Evolutionary conservation across 225 moss, liverwort and hornwort species (phyloP).

Genomic region (Pleurozium schreberi): DNA sequence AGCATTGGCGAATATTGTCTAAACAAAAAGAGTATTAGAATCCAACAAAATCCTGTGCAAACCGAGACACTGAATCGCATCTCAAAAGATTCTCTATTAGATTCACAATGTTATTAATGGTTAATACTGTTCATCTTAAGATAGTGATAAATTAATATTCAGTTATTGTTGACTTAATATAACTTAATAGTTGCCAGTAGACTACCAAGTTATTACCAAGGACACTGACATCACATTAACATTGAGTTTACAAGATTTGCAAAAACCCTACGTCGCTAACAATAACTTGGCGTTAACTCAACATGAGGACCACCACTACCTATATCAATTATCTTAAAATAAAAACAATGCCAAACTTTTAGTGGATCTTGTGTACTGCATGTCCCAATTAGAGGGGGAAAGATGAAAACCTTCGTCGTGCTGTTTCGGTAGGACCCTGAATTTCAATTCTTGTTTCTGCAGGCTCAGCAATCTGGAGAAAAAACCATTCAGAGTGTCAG

Average conservation of each 20-base stretch:
- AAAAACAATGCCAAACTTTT: not conserved
- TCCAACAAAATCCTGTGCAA: not conserved
- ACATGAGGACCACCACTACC: not conserved
- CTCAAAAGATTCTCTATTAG: not conserved
- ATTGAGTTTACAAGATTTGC: not conserved
- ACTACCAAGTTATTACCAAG: not conserved
- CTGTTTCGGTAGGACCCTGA: not conserved
- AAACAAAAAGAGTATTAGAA: not conserved
- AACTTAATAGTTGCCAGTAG: not conserved
- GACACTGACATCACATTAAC: not conserved
- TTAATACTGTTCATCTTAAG: not conserved
- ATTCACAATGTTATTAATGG: not conserved
- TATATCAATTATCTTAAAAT: not conserved
- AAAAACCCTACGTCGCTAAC: too few relatives aligned
- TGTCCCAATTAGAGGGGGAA: not conserved
- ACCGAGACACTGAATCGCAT: not conserved
- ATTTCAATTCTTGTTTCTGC: not conserved
- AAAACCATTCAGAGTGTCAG: not conserved
- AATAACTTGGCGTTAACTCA: not conserved
- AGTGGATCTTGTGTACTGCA: not conserved
- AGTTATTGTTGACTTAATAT: not conserved
- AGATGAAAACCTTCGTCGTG: constrained; percentile 18
- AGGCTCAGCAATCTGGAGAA: constrained; percentile 1
- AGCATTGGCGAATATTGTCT: not conserved
- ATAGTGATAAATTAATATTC: not conserved